Evolutionary conservation across 2,329 filamentous ascomycete species (phyloP), one percentile per base, ranked within the genome.

Genomic region (Phialophora tarda): DNA sequence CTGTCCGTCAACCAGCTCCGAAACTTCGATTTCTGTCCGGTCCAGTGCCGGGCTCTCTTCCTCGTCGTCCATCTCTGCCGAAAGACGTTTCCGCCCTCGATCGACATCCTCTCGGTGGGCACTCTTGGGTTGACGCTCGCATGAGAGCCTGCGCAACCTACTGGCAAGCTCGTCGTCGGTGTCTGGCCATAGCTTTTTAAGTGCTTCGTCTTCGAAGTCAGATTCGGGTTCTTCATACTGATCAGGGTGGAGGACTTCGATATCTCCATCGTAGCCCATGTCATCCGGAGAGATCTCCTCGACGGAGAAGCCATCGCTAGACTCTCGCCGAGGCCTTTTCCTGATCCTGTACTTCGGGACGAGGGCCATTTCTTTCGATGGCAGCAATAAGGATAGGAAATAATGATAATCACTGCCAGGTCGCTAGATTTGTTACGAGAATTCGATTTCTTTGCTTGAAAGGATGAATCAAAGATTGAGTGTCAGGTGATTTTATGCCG

Each of bases 191-290:
- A 79, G 79, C 62, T 77, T 74, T 63, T 79, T 74, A 30, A 77
- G 77, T 69, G 74, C 72, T n/a, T 66, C 63, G 34, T 71, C 62
- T 64, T 69, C 64, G 10, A 65, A 62, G 14, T 73, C 73, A 4
- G 71, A 71, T 12, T 74, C 73, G 12, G 69, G 62, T 56, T 75
- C 74, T 51, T 75, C 74, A 51, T 74, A 75, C 53, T 72, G 67
- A 62, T 81, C 81, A 17, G 80, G 80, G 23, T 70, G 73, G 23
- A 81, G 70, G 3, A 77, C 72, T 62, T 77, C 73, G 12, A 73
- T 67, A 59, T 75, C 70, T 5, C 69, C 72, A 62, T 75, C 71
- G 32, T 77, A 77, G 8, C 74, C 73, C 62, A 74, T 71, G 56
- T 76, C 74, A 60, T 74, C 71, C 12, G 66, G 59, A 11, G 69